phyloP scores from a whole-genome alignment of 2,329 filamentous ascomycete genomes.

The Colletotrichum viniferum region DNA sequence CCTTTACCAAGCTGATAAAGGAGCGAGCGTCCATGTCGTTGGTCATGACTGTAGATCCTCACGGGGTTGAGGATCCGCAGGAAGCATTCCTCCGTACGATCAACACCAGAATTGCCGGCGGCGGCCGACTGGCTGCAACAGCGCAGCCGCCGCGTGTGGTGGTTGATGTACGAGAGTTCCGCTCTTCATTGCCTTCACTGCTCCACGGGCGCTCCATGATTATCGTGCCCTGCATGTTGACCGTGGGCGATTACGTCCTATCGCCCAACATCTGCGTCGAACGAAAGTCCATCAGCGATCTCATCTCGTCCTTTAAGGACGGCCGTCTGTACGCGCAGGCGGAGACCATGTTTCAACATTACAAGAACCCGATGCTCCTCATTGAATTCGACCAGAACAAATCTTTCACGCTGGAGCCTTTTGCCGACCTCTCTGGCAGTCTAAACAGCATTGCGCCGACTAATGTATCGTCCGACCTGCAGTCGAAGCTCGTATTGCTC shows the following conservation, averaged over 20 bases:
- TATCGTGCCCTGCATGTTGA: constrained; percentile 93
- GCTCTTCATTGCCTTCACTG: constrained; percentile 88
- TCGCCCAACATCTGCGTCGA: constrained; percentile 92
- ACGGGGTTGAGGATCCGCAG: constrained; percentile 78
- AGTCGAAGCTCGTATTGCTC: constrained; percentile 89
- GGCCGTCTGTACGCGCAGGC: constrained; percentile 91
- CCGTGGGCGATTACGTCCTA: constrained; percentile 94
- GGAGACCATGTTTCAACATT: constrained; percentile 93
- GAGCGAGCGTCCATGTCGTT: constrained; percentile 93
- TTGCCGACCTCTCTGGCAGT: constrained; percentile 70
- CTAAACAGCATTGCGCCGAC: constrained; percentile 66
- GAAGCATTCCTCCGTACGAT: constrained; percentile 92
- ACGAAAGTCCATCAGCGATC: constrained; percentile 88
- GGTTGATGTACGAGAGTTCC: constrained; percentile 95
- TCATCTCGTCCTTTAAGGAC: constrained; percentile 90
- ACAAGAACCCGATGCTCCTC: constrained; percentile 86
- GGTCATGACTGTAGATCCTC: constrained; percentile 76
- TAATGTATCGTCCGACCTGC: constrained; percentile 71
- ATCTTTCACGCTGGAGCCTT: constrained; percentile 89
- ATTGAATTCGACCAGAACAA: constrained; percentile 99
- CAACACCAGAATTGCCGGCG: constrained; percentile 95
- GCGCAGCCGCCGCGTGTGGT: constrained; percentile 88
- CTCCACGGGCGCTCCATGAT: constrained; percentile 88
- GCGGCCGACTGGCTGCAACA: constrained; percentile 82
- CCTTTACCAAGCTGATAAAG: constrained; percentile 92